These are phyloP conservation scores for Phytophthora ramorum DNA, from an alignment of 352 stramenopile genomes.

Conservation along the genomic window DNA sequence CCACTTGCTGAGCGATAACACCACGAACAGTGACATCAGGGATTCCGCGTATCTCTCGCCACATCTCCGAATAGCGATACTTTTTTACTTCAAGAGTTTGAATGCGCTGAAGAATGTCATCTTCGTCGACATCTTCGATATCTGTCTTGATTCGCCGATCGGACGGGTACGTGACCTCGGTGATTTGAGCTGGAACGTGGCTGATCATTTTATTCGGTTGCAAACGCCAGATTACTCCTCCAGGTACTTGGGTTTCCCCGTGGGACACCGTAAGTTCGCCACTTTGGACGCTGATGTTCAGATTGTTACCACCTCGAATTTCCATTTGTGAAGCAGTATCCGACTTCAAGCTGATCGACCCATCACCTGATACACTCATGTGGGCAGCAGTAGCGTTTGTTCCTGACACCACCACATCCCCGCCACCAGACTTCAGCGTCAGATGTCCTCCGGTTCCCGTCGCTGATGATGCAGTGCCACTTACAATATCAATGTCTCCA, in stretches of 20 bases:
- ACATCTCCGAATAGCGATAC: conserved; percentile 93
- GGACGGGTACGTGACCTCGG: conserved; percentile 92
- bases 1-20: conserved; percentile 94
- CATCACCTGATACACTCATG: conserved; percentile 37
- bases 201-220: conserved; percentile 68
- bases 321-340: conserved; percentile 39
- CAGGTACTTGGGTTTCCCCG: conserved; percentile 48
- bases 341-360: conserved; percentile 47
- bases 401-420: conserved; percentile 32
- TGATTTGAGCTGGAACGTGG: conserved; percentile 89
- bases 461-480: conserved; percentile 22
- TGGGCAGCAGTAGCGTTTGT: conserved; percentile 25
- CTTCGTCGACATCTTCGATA: conserved; percentile 89
- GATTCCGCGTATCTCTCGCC: conserved; percentile 88
- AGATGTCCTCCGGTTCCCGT: conserved; percentile 29
- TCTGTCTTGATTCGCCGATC: conserved; percentile 94
- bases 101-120: conserved; percentile 91
- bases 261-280: conserved; percentile 67
- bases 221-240: conserved; percentile 56
- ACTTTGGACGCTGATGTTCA: conserved; percentile 55
- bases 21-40: conserved; percentile 81
- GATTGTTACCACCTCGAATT: conserved; percentile 52
- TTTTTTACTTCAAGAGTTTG: conserved; percentile 89
- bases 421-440: conserved; percentile 37
- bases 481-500: conserved; percentile 34